Evolutionary conservation across 106 monocot species (phyloP), one percentile per base, ranked within the genome.

Genomic region (Vanilla planifolia): DNA sequence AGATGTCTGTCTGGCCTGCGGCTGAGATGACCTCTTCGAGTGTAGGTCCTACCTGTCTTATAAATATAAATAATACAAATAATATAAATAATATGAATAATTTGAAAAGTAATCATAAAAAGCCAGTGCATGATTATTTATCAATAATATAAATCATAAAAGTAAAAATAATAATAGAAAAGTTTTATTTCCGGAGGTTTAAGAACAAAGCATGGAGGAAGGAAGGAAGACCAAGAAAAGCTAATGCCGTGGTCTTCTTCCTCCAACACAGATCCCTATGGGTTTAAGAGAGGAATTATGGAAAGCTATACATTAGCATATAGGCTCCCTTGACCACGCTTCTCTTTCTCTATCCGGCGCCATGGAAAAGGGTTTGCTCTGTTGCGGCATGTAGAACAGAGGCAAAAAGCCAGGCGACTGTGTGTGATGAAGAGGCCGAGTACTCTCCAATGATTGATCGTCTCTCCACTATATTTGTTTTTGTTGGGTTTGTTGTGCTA

Each of bases 261-360:
- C 80, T 76, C 73, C 66, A 75, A 79, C 95, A 89, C 93, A 85
- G 90, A 96, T 96, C 95, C 95, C 95, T 60, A 96, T 76, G 79
- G 71, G 77, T 74, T 77, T 60, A 33, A 24, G 66, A 14, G 40
- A 3, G 40, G 40, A 40, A 3, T 3, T 40, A 40, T 40, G 50
- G 48, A 50, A 33, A 22, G 48, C 2, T 17, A 7, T 41, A 7
- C 8, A 6, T 41, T 41, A 13, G 6, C 8, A 7, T 41, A 13
- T 41, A 13, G 6, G 40, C 13, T 41, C 13, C 40, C 40, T 41
- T 13, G 6, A 6, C 40, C n/a, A n/a, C n/a, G n/a, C n/a, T n/a
- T n/a, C n/a, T n/a, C n/a, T n/a, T n/a, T n/a, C n/a, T n/a, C n/a
- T 41, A 6, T 13, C 40, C 40, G 35, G 10, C 23, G 1, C 22